Evolutionary conservation across 1,284 basidiomycete genomes (phyloP).

Genomic region (Pisolithus thermaeus): DNA sequence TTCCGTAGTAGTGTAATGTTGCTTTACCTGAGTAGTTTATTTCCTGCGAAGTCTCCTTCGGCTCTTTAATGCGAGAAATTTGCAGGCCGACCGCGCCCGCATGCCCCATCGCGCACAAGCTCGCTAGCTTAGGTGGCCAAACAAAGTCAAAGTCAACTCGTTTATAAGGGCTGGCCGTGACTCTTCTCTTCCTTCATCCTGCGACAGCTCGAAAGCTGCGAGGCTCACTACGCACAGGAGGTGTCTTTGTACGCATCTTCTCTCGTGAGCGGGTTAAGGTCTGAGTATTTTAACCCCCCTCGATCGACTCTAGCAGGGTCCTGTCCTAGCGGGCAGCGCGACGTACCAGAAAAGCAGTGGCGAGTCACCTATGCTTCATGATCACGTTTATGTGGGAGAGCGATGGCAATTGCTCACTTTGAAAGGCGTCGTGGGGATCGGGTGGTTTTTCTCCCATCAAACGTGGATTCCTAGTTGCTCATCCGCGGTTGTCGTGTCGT

Average conservation of each 20-base stretch:
- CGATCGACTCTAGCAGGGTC: constrained; percentile 9
- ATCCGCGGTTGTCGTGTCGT: constrained; percentile 18
- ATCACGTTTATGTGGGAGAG: background rate
- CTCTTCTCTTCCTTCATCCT: too few relatives aligned
- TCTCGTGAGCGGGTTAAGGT: constrained; percentile 9
- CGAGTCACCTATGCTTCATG: background rate
- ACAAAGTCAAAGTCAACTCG: background rate
- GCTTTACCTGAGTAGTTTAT: too few relatives aligned
- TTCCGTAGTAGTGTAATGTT: too few relatives aligned
- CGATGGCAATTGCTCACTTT: constrained; percentile 18
- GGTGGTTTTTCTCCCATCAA: constrained; percentile 16
- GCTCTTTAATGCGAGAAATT: too few relatives aligned
- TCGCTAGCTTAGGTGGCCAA: too few relatives aligned
- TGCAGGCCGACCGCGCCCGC: too few relatives aligned
- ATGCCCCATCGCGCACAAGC: too few relatives aligned
- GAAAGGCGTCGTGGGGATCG: constrained; percentile 30
- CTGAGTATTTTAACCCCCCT: constrained; percentile 9
- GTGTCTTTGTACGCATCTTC: background rate
- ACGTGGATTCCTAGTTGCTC: constrained; percentile 6
- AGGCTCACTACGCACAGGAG: too few relatives aligned
- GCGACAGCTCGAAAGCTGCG: too few relatives aligned
- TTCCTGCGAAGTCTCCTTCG: too few relatives aligned
- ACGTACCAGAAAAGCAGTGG: constrained; percentile 6
- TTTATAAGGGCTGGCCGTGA: too few relatives aligned
- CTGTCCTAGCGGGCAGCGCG: constrained; percentile 6